Percentiles rank a stretch among this genome's conserved stretches.
Evolutionary conservation across 306 rosid species (phyloP).

Genomic region (Quillaja saponaria): DNA sequence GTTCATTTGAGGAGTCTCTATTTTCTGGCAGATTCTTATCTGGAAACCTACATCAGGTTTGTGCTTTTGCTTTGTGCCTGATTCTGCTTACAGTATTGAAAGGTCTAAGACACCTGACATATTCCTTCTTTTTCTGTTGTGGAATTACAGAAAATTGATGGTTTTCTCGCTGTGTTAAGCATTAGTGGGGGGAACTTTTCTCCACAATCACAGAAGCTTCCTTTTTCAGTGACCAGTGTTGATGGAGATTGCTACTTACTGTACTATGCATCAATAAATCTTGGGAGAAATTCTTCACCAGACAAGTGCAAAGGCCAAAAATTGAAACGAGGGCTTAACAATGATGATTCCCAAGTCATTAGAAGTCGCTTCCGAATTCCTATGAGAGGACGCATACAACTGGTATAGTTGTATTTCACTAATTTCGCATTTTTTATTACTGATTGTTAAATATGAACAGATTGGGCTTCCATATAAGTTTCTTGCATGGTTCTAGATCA

Average conservation of each 20-base stretch:
- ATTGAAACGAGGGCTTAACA: slow-evolving; percentile 52
- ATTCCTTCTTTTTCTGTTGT: slow-evolving; percentile 26
- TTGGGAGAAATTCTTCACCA: slow-evolving; percentile 56
- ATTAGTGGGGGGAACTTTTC: slow-evolving; percentile 92
- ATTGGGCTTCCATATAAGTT: slow-evolving; percentile 15
- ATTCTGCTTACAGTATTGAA: slow-evolving; percentile 26
- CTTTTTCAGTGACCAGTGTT: slow-evolving; percentile 85
- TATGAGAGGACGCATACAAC: slow-evolving; percentile 89
- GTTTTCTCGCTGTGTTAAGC: slow-evolving; percentile 90
- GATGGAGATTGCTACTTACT: slow-evolving; percentile 84
- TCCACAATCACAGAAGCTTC: slow-evolving; percentile 93
- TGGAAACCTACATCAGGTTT: slow-evolving; percentile 75
- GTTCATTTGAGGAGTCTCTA: slow-evolving; percentile 97
- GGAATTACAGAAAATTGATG: slow-evolving; percentile 66
- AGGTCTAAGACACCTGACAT: slow-evolving; percentile 21
- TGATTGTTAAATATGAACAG: slow-evolving; percentile 13
- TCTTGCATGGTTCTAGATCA: slow-evolving; percentile 3
- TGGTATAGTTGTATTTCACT: slow-evolving; percentile 53
- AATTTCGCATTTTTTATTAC: slow-evolving; percentile 26
- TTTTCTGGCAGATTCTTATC: slow-evolving; percentile 85
- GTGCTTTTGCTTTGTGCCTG: slow-evolving; percentile 26
- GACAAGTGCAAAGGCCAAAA: slow-evolving; percentile 59
- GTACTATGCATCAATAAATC: slow-evolving; percentile 81
- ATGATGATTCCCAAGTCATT: slow-evolving; percentile 64
- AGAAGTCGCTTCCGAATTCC: slow-evolving; percentile 87